Percentiles rank a stretch among this genome's conserved stretches.
phyloP scores from a whole-genome alignment of 2,329 filamentous ascomycete species.

The Exophiala sp. region DNA sequence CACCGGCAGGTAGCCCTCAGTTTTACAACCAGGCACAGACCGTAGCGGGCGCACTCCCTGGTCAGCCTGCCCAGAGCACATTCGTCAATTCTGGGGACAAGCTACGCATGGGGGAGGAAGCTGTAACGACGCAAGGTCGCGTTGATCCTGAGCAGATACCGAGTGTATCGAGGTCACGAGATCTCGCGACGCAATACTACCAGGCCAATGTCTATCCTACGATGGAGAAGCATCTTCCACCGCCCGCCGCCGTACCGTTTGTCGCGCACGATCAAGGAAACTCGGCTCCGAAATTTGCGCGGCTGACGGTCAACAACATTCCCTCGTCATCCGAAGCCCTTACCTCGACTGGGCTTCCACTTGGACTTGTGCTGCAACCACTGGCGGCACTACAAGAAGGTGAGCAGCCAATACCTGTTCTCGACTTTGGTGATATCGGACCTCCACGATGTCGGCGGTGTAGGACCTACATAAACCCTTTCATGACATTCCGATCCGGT shows the following conservation, averaged over 20 bases:
- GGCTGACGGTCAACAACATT: slow-evolving; percentile 90
- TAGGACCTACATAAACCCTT: slow-evolving; percentile 95
- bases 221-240: slow-evolving; percentile 89
- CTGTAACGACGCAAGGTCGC: slow-evolving; percentile 65
- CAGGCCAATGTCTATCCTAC: slow-evolving; percentile 87
- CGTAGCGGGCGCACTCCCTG: slow-evolving; percentile 33
- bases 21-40: slow-evolving; percentile 36
- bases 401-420: slow-evolving; percentile 80
- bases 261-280: slow-evolving; percentile 96
- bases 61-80: slow-evolving; percentile 23
- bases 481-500: slow-evolving; percentile 93
- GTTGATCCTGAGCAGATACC: slow-evolving; percentile 92
- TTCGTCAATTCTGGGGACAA: slow-evolving; percentile 25
- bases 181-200: slow-evolving; percentile 78
- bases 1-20: slow-evolving; percentile 11
- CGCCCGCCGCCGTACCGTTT: slow-evolving; percentile 82
- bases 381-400: slow-evolving; percentile 78
- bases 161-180: slow-evolving; percentile 81
- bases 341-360: slow-evolving; percentile 72
- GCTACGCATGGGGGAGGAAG: slow-evolving; percentile 46
- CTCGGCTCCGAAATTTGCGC: slow-evolving; percentile 87
- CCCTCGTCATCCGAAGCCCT: slow-evolving; percentile 78
- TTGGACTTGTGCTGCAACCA: slow-evolving; percentile 86
- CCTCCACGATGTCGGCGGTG: slow-evolving; percentile 90
- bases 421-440: slow-evolving; percentile 89